phyloP scores from a whole-genome alignment of 2,329 filamentous ascomycete species.

The Penicillium digitatum region DNA sequence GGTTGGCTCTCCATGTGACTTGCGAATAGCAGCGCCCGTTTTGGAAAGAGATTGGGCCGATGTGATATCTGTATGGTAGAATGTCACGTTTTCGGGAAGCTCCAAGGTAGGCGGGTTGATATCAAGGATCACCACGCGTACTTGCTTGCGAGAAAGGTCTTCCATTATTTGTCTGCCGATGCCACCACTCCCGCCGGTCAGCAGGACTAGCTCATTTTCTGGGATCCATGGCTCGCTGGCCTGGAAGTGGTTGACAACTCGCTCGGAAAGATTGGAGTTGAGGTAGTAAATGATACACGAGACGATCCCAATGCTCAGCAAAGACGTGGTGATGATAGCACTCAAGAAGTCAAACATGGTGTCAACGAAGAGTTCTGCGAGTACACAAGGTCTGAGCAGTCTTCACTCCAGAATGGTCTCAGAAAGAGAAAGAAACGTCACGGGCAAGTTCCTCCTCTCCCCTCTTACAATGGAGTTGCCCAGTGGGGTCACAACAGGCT shows the following conservation, averaged over 20 bases:
- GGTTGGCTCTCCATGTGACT: conserved; percentile 35
- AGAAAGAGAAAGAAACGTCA: background rate
- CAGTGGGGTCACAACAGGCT: no score
- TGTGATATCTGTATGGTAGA: conserved; percentile 30
- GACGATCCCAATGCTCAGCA: background rate
- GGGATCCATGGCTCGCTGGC: conserved; percentile 6
- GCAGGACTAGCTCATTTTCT: conserved; percentile 16
- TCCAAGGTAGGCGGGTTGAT: conserved; percentile 6
- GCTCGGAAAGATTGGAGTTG: background rate
- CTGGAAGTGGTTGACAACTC: background rate
- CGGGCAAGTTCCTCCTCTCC: no score
- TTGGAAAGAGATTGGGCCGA: conserved; percentile 15
- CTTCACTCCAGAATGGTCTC: background rate
- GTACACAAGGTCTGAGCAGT: background rate
- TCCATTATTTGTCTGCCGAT: conserved; percentile 22
- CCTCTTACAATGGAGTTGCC: no score
- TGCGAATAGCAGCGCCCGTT: conserved; percentile 31
- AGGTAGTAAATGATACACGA: background rate
- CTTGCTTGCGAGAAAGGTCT: conserved; percentile 9
- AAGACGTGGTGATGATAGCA: background rate
- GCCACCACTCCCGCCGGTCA: conserved; percentile 20
- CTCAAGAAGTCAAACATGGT: background rate
- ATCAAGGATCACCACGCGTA: conserved; percentile 14
- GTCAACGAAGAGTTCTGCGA: background rate
- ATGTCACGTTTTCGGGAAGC: conserved; percentile 10